These are phyloP conservation scores for Pseudogymnoascus sp. DNA, from an alignment of 2,329 filamentous ascomycete species.

Conservation along the genomic window DNA sequence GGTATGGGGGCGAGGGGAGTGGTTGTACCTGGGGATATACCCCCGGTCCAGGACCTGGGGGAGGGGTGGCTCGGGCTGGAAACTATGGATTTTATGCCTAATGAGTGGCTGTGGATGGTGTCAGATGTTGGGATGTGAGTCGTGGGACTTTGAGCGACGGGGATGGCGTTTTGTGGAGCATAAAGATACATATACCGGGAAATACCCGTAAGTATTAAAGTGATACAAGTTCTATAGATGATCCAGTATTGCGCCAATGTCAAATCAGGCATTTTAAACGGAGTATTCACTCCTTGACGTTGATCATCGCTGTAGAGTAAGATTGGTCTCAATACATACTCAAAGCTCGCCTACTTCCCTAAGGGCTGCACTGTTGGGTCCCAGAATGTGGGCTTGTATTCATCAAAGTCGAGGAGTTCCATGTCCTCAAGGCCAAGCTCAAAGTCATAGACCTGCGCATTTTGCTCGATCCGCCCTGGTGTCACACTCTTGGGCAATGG, in stretches of 20 bases:
- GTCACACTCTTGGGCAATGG: constrained; percentile 69
- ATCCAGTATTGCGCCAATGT: no score
- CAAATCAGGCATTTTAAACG: not conserved
- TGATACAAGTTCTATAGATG: not conserved
- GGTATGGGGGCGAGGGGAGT: not conserved
- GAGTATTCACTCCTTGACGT: not conserved
- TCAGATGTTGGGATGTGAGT: not conserved
- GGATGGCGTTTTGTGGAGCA: not conserved
- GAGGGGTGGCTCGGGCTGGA: not conserved
- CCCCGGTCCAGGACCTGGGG: not conserved
- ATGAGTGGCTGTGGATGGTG: constrained; percentile 10
- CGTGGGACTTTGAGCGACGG: not conserved
- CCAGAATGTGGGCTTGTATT: constrained; percentile 49
- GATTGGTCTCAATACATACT: not conserved
- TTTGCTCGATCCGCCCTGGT: constrained; percentile 56
- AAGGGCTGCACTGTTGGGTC: constrained; percentile 44
- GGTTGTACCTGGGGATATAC: not conserved
- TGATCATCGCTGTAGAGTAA: not conserved
- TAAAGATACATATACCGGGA: not conserved
- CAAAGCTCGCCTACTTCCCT: constrained; percentile 27
- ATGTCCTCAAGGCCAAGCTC: constrained; percentile 47
- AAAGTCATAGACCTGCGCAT: constrained; percentile 49
- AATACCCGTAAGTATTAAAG: not conserved
- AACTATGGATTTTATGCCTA: constrained; percentile 10
- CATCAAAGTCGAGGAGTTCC: constrained; percentile 38